phyloP scores from a whole-genome alignment of 2,329 filamentous ascomycete species.

The Talaromyces pinophilus region DNA sequence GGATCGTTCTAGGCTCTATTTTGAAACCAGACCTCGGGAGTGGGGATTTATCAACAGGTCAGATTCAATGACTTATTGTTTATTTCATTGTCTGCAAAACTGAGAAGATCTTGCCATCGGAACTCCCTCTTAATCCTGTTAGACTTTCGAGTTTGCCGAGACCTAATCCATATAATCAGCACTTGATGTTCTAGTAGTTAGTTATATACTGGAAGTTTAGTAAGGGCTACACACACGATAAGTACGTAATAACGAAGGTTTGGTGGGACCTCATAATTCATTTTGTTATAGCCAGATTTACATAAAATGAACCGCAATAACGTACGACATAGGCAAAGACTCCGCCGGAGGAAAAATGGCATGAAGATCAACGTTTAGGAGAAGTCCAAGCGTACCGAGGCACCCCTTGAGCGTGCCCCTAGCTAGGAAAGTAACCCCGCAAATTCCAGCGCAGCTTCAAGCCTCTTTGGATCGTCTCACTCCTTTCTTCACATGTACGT shows the following conservation, averaged over 20 bases:
- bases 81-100: neutral
- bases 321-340: neutral
- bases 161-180: neutral
- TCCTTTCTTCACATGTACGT: conserved; percentile 5
- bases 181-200: neutral
- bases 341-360: neutral
- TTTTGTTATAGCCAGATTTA: neutral
- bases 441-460: neutral
- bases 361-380: neutral
- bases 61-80: neutral
- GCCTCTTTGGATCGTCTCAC: neutral
- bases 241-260: too few relatives aligned
- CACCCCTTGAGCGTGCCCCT: neutral
- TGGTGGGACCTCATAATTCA: too few relatives aligned
- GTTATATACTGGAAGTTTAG: neutral
- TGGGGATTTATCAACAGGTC: neutral
- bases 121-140: neutral
- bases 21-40: neutral
- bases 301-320: neutral
- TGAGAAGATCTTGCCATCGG: neutral
- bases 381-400: conserved; percentile 9
- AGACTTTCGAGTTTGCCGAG: neutral
- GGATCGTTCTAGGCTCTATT: neutral
- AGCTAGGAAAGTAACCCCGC: neutral
- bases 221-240: too few relatives aligned